Conservation (phyloP, 2,329 filamentous ascomycete genomes). For the Fusarium algeriense region DNA sequence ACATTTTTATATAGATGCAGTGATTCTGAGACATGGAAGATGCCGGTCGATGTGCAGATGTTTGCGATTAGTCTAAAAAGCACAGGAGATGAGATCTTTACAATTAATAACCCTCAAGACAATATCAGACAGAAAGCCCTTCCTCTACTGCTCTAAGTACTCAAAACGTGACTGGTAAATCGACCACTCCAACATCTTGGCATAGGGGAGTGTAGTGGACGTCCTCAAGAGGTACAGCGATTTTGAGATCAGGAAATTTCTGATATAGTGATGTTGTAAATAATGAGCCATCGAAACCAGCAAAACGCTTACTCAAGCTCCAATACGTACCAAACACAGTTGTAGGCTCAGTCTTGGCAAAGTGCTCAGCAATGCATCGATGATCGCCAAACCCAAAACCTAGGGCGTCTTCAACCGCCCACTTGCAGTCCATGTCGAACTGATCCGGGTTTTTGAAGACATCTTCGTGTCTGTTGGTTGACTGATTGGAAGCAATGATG, state of each 20-base stretch:
- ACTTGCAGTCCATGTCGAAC: conserved; percentile 58
- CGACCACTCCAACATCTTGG: conserved; percentile 22
- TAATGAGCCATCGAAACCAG: neutral
- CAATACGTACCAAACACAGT: conserved; percentile 12
- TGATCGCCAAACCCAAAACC: conserved; percentile 61
- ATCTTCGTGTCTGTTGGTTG: conserved; percentile 61
- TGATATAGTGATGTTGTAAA: conserved; percentile 8
- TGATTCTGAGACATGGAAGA: too few species aligned
- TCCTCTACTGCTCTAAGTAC: too few species aligned
- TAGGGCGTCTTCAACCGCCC: conserved; percentile 51
- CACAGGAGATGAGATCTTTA: neutral
- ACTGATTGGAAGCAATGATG: conserved; percentile 61
- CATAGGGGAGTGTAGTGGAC: conserved; percentile 20
- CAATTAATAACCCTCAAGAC: neutral
- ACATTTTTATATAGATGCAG: too few species aligned
- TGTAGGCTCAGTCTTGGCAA: conserved; percentile 47
- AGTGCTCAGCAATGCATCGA: conserved; percentile 60
- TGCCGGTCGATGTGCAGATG: too few species aligned
- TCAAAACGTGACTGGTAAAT: conserved; percentile 18
- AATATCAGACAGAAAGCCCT: too few species aligned
- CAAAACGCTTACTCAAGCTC: too few species aligned
- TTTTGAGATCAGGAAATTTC: conserved; percentile 11
- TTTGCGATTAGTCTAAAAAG: neutral
- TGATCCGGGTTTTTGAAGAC: conserved; percentile 55
- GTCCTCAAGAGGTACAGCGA: conserved; percentile 13